Evolutionary conservation across 495 filamentous ascomycete genomes (phyloP).

Genomic region (Penicillium pulvis): DNA sequence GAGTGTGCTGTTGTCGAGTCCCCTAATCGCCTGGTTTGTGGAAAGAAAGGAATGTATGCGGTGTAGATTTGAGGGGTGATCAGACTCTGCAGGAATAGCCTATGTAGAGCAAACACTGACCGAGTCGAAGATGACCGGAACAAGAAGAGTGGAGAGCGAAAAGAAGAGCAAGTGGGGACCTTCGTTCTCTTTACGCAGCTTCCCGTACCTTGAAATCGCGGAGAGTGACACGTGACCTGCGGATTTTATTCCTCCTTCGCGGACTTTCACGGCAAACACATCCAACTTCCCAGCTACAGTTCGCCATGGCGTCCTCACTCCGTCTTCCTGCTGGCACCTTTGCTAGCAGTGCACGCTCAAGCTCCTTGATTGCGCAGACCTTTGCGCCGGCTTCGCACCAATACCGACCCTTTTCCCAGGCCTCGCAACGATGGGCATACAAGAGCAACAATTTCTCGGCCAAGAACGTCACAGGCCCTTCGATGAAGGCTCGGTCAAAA

Average conservation of each 20-base stretch:
- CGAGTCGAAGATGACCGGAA: neutral
- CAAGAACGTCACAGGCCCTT: slow-evolving; percentile 37
- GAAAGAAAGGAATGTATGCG: neutral
- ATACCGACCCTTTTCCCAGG: slow-evolving; percentile 42
- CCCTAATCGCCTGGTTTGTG: neutral
- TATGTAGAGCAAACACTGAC: neutral
- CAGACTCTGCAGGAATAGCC: neutral
- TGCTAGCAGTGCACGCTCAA: slow-evolving; percentile 18
- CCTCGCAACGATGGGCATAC: slow-evolving; percentile 30
- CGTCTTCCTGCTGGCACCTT: slow-evolving; percentile 31
- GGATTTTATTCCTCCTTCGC: slow-evolving; percentile 28
- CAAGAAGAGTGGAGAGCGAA: slow-evolving; percentile 7
- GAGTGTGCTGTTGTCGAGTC: neutral
- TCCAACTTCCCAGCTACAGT: slow-evolving; percentile 9
- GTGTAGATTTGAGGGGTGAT: neutral
- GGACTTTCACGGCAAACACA: slow-evolving; percentile 10
- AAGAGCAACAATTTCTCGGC: slow-evolving; percentile 28
- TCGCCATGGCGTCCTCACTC: slow-evolving; percentile 42
- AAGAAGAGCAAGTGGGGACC: slow-evolving; percentile 3
- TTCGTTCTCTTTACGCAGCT: neutral
- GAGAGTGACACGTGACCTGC: slow-evolving; percentile 31
- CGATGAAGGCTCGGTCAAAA: slow-evolving; percentile 38
- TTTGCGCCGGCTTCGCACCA: slow-evolving; percentile 24
- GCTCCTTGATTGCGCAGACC: slow-evolving; percentile 15
- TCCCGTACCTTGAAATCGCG: slow-evolving; percentile 20